These are phyloP conservation scores for Conticribra guillardii DNA, from an alignment of 108 stramenopile species.

Conservation along the genomic window DNA sequence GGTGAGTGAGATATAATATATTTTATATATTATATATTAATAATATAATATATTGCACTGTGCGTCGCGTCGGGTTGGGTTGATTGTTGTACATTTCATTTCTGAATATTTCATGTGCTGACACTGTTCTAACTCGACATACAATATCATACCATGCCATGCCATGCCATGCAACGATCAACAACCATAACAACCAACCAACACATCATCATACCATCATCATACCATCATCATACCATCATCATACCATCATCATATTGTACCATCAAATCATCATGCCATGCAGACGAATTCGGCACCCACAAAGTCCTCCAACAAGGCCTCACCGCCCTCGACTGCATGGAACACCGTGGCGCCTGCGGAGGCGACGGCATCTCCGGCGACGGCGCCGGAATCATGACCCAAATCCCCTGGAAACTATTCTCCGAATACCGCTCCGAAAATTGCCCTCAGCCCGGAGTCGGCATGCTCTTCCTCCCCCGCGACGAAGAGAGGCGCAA, in stretches of 20 bases:
- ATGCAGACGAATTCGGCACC: conserved; percentile 69
- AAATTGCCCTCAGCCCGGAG: conserved; percentile 76
- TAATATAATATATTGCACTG: too few species aligned
- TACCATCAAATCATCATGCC: not conserved
- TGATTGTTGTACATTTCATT: not conserved
- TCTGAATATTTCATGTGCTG: not conserved
- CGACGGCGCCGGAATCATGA: conserved; percentile 96
- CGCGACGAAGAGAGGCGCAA: conserved; percentile 74
- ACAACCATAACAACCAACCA: too few species aligned
- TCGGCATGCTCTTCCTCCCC: conserved; percentile 94
- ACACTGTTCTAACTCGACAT: conserved; percentile 7
- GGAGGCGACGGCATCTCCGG: conserved; percentile 89
- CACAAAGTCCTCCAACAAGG: conserved; percentile 79
- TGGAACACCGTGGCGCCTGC: conserved; percentile 91
- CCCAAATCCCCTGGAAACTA: conserved; percentile 94
- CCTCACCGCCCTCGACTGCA: conserved; percentile 80
- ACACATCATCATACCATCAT: too few species aligned
- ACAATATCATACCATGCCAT: not conserved
- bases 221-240: not conserved
- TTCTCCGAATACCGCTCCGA: conserved; percentile 70
- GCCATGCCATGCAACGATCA: too few species aligned
- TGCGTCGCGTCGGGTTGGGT: not conserved
- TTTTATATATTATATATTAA: too few species aligned
- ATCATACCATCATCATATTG: not conserved
- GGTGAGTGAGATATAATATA: conserved; percentile 56